Base-by-base conservation (phyloP, 2,329 filamentous ascomycete species). In the Xylaria polymorpha region DNA sequence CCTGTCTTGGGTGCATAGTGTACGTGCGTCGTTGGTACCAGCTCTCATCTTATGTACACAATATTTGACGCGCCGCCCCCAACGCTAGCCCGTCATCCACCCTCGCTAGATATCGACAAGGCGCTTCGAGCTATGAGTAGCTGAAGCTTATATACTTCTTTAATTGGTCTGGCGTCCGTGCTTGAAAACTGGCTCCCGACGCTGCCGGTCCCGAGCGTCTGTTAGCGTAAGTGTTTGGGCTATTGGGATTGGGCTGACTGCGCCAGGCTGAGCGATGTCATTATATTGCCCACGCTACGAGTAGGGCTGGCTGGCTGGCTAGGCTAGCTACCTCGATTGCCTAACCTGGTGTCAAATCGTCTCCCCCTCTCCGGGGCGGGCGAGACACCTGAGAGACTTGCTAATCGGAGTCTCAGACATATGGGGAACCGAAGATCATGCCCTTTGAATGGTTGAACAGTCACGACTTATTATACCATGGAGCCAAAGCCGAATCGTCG, bases 361-460 rank as follows among this genome's bases (percentile, higher is more conserved):
- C 8, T 12, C 22, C 43, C 39, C 12, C 3, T 9, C 22, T 15
- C 43, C 46, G 65, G 61, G 22, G 43, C 20, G 48, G 44, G 58
- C 57, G 53, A 68, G 44, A 60, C 50, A 61, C n/a, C 29, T 57
- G 51, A 48, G 59, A 70, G 20, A 51, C 22, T 32, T 60, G 46
- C 61, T 68, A 25, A 67, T 60, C n/a, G 61, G 51, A 64, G 41
- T 46, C 53, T 55, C 35, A 62, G 39, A 37, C 51, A 66, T 50
- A 62, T 46, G 37, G 20, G 58, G 25, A 51, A 25, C 57, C 25
- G 69, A 67, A 69, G 69, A 71, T 71, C 69, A 63, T 71, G 58
- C 48, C 64, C 39, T 51, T 37, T 56, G 22, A 15, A 44, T 59
- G 51, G 50, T 44, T 55, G 61, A 46, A 57, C 44, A 35, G 32